These are phyloP conservation scores for Asterella californica DNA, from an alignment of 225 moss, liverwort and hornwort species.

Conservation along the genomic window DNA sequence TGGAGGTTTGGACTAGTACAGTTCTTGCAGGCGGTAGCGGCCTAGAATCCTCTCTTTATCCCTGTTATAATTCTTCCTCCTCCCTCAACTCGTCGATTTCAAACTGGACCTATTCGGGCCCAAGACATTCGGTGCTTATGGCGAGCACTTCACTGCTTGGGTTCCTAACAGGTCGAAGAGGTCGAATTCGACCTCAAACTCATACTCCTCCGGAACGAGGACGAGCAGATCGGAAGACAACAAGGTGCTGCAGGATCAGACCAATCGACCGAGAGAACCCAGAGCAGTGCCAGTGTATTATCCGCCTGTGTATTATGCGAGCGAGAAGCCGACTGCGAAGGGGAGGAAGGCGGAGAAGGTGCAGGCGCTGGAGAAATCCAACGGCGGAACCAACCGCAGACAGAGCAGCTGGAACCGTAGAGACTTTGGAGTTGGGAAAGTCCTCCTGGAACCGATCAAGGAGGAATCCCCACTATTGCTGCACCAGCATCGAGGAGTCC, in stretches of 20 bases:
- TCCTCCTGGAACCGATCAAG: conserved; percentile 17
- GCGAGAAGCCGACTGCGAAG: background rate
- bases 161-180: conserved; percentile 9
- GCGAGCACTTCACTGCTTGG: conserved; percentile 12
- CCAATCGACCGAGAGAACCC: conserved; percentile 3
- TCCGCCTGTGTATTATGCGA: conserved; percentile 16
- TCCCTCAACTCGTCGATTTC: conserved; percentile 6
- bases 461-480: conserved; percentile 12
- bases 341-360: background rate
- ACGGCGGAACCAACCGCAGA: background rate
- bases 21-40: background rate
- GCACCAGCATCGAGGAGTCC: background rate
- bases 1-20: background rate
- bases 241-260: conserved; percentile 10
- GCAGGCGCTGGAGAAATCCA: background rate
- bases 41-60: background rate
- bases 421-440: background rate
- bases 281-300: conserved; percentile 1
- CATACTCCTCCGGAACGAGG: background rate
- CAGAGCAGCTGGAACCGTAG: background rate
- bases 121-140: conserved; percentile 13
- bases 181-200: background rate
- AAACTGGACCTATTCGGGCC: conserved; percentile 22
- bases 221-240: background rate
- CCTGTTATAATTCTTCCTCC: background rate